phyloP scores from a whole-genome alignment of 306 rosid genomes.

The Quercus aquifolioides region DNA sequence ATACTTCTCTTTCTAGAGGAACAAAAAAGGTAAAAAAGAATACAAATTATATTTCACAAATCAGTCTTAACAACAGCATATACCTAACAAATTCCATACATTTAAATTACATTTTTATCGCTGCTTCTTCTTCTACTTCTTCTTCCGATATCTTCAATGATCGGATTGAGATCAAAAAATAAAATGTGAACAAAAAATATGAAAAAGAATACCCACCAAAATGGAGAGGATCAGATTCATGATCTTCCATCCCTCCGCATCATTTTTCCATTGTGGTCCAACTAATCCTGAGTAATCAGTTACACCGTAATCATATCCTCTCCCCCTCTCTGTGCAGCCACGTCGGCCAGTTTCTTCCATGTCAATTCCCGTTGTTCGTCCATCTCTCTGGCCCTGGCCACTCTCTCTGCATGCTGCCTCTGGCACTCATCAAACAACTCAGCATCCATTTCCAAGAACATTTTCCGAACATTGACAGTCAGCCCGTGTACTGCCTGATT shows the following conservation, averaged over 20 bases:
- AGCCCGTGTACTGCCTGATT: slow-evolving; percentile 93
- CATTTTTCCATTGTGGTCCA: slow-evolving; percentile 19
- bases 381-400: slow-evolving; percentile 53
- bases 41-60: slow-evolving; percentile 50
- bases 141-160: slow-evolving; percentile 40
- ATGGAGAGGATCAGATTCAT: slow-evolving; percentile 39
- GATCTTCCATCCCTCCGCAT: slow-evolving; percentile 31
- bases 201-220: slow-evolving; percentile 54
- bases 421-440: slow-evolving; percentile 91
- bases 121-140: slow-evolving; percentile 26
- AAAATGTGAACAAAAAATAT: slow-evolving; percentile 23
- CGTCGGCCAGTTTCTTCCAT: slow-evolving; percentile 88
- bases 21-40: neutral
- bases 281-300: slow-evolving; percentile 2
- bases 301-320: slow-evolving; percentile 54
- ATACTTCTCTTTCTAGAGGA: slow-evolving; percentile 25
- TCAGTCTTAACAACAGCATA: slow-evolving; percentile 52
- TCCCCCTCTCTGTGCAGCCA: slow-evolving; percentile 53
- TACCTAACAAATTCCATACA: slow-evolving; percentile 59
- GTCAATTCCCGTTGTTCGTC: slow-evolving; percentile 62
- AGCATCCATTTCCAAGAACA: slow-evolving; percentile 91
- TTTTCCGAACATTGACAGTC: slow-evolving; percentile 78
- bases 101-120: slow-evolving; percentile 50
- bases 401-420: slow-evolving; percentile 60
- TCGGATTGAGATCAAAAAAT: slow-evolving; percentile 38